Percentiles rank a stretch among this genome's conserved stretches.
phyloP scores from a whole-genome alignment of 1,284 basidiomycete species.

The Meripilus lineatus region DNA sequence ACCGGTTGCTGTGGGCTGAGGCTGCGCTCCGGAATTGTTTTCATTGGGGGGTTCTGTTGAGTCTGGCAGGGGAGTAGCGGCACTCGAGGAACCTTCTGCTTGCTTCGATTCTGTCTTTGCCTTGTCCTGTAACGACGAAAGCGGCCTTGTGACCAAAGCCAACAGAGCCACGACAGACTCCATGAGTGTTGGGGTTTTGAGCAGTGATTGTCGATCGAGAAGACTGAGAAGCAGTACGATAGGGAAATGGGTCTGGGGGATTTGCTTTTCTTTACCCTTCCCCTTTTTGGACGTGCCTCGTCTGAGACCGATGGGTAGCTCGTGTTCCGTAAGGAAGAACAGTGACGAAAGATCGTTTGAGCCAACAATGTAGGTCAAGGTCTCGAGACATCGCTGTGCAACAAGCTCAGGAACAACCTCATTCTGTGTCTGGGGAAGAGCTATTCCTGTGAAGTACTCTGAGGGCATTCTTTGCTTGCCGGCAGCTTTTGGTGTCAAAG shows the following conservation, averaged over 20 bases:
- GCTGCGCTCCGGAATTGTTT: conserved; percentile 1
- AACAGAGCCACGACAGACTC: conserved; percentile 86
- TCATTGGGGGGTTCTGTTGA: background rate
- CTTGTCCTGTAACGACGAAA: conserved; percentile 55
- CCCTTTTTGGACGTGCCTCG: conserved; percentile 74
- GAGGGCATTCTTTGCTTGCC: conserved; percentile 61
- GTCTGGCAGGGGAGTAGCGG: conserved; percentile 3
- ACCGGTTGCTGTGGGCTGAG: too few species aligned
- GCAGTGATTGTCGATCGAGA: conserved; percentile 78
- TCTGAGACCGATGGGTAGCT: conserved; percentile 72
- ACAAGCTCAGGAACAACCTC: conserved; percentile 89
- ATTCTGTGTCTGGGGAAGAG: conserved; percentile 60
- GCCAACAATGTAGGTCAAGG: conserved; percentile 80
- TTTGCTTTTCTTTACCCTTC: conserved; percentile 88
- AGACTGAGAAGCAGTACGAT: conserved; percentile 84
- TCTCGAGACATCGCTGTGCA: conserved; percentile 89
- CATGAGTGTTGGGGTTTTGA: conserved; percentile 86
- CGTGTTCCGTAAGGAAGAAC: conserved; percentile 95
- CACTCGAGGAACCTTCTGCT: conserved; percentile 8
- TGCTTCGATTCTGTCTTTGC: conserved; percentile 25
- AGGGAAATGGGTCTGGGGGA: conserved; percentile 81
- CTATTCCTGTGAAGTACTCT: conserved; percentile 47
- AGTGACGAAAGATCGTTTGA: conserved; percentile 79
- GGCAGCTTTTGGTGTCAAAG: conserved; percentile 59
- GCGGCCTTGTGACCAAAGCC: conserved; percentile 80